A percentile compares a stretch with the other conserved stretches of the same genome.
Conservation (phyloP, 768 basidiomycete genomes). For the Coprinopsis marcescibilis region DNA sequence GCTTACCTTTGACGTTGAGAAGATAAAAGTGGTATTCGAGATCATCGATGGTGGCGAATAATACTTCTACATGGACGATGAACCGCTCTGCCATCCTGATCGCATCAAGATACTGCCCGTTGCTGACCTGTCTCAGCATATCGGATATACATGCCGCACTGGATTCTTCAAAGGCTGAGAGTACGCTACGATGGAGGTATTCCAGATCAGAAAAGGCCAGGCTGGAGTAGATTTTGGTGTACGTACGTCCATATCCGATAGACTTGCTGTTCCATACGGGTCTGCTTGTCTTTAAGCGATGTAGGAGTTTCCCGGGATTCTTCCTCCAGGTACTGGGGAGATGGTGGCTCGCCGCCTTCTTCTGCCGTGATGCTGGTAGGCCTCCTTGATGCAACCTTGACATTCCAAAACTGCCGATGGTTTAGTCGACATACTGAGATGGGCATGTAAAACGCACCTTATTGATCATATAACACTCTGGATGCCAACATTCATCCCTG, state of each 20-base stretch:
- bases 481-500: conserved; percentile 99
- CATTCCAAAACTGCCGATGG: conserved; percentile 88
- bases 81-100: conserved; percentile 99
- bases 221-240: neutral
- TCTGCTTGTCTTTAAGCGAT: conserved; percentile 84
- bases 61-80: conserved; percentile 94
- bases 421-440: conserved; percentile 67
- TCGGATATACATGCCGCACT: conserved; percentile 98
- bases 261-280: conserved; percentile 94
- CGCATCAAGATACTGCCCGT: conserved; percentile 91
- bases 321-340: conserved; percentile 64
- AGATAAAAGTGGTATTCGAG: conserved; percentile 82
- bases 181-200: conserved; percentile 46
- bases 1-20: conserved; percentile 80
- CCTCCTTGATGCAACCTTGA: conserved; percentile 78
- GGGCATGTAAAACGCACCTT: conserved; percentile 99
- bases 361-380: conserved; percentile 55
- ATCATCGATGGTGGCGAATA: conserved; percentile 96
- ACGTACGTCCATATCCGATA: conserved; percentile 98
- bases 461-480: conserved; percentile 99
- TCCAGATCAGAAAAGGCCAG: neutral
- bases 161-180: conserved; percentile 98
- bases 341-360: conserved; percentile 40
- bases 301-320: conserved; percentile 73
- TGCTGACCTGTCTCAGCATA: conserved; percentile 97